Percentiles rank a stretch among this genome's conserved stretches.
These are phyloP conservation scores for Ampelocalamus luodianensis DNA, from an alignment of 176 grass and related monocot species.

Conservation along the genomic window DNA sequence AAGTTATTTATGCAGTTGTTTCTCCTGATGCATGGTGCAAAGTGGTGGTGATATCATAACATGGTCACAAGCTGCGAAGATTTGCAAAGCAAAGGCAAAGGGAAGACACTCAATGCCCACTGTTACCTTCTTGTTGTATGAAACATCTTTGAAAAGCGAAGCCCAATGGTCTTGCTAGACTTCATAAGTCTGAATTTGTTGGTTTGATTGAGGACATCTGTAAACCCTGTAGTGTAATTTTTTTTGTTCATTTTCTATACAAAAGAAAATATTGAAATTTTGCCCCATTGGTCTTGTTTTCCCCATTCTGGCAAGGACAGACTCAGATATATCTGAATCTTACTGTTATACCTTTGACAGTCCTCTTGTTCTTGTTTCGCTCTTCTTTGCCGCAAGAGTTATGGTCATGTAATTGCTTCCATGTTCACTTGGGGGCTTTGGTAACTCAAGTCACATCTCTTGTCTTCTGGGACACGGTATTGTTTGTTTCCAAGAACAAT, in stretches of 20 bases:
- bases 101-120: constrained; percentile 35
- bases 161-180: constrained; percentile 41
- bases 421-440: neutral
- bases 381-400: neutral
- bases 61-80: constrained; percentile 16
- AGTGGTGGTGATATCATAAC: constrained; percentile 35
- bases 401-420: neutral
- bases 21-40: constrained; percentile 18
- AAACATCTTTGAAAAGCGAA: constrained; percentile 48
- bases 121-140: constrained; percentile 35
- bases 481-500: neutral
- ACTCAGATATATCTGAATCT: constrained; percentile 21
- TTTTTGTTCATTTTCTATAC: constrained; percentile 61
- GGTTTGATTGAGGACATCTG: constrained; percentile 50
- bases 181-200: constrained; percentile 52
- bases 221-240: constrained; percentile 53
- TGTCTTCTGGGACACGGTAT: neutral
- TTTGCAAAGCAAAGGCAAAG: constrained; percentile 18
- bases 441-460: neutral
- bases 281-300: neutral
- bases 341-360: constrained; percentile 4
- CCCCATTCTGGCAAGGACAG: neutral
- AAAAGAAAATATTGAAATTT: constrained; percentile 46
- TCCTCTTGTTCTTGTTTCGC: neutral
- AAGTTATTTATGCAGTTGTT: constrained; percentile 40